phyloP scores from a whole-genome alignment of 306 rosid species.

The Cucurbita pepo region DNA sequence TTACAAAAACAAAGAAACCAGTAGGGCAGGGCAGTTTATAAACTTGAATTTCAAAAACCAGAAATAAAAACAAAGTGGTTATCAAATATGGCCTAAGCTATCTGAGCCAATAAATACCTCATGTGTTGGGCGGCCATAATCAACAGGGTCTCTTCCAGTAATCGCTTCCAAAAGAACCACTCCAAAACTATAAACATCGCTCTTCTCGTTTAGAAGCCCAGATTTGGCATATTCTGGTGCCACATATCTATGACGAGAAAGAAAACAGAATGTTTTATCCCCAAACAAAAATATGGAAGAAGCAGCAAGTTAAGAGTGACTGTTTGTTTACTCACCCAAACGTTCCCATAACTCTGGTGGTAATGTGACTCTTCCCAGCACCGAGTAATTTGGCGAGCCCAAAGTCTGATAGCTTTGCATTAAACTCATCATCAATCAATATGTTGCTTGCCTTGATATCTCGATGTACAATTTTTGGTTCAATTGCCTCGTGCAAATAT shows the following conservation, averaged over 20 bases:
- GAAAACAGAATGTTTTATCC: not conserved
- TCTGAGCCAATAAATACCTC: constrained; percentile 27
- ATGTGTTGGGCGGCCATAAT: constrained; percentile 53
- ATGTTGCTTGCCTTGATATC: constrained; percentile 90
- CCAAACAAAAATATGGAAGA: not conserved
- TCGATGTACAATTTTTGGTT: constrained; percentile 90
- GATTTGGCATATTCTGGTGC: constrained; percentile 97
- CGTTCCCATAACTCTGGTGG: constrained; percentile 96
- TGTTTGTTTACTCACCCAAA: constrained; percentile 57
- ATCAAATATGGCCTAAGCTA: too few relatives aligned
- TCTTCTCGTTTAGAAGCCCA: constrained; percentile 80
- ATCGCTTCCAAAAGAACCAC: constrained; percentile 84
- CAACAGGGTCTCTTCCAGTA: constrained; percentile 92
- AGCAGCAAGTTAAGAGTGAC: not conserved
- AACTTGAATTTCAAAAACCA: too few relatives aligned
- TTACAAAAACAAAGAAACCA: too few relatives aligned
- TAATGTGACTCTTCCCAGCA: constrained; percentile 77
- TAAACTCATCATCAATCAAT: constrained; percentile 72
- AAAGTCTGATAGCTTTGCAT: constrained; percentile 91
- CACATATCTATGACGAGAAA: constrained; percentile 37
- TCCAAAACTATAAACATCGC: constrained; percentile 92
- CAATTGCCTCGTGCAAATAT: constrained; percentile 92
- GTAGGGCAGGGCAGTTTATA: too few relatives aligned
- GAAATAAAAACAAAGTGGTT: too few relatives aligned
- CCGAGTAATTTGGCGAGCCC: constrained; percentile 83